Conservation (phyloP, 2,329 filamentous ascomycete species). For the Aspergillus hiratsukae region DNA sequence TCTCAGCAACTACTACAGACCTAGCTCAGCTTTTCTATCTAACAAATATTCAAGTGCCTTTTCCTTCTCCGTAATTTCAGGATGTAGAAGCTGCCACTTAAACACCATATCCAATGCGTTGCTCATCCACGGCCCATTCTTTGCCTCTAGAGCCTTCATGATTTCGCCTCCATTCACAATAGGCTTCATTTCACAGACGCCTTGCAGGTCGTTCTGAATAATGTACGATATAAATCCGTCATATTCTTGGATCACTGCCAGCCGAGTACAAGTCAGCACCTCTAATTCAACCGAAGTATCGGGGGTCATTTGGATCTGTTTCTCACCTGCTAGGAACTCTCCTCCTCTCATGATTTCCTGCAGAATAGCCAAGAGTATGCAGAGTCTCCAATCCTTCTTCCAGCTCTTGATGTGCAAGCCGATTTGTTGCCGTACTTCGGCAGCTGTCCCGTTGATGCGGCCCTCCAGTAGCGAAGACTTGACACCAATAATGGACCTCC, state of each 20-base stretch:
- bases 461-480: conserved; percentile 43
- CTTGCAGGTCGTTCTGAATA: conserved; percentile 44
- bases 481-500: conserved; percentile 57
- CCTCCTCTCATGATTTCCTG: conserved; percentile 34
- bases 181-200: conserved; percentile 54
- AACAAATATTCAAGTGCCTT: conserved; percentile 59
- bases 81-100: conserved; percentile 84
- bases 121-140: conserved; percentile 78
- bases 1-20: conserved; percentile 2
- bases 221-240: conserved; percentile 51
- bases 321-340: conserved; percentile 29
- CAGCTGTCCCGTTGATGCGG: conserved; percentile 22
- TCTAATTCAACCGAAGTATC: conserved; percentile 7
- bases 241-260: conserved; percentile 48
- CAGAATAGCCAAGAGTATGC: conserved; percentile 36
- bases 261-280: conserved; percentile 11
- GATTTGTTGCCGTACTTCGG: conserved; percentile 34
- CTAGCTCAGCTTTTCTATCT: conserved; percentile 50
- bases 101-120: conserved; percentile 73
- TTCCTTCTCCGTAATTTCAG: conserved; percentile 55
- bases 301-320: background rate
- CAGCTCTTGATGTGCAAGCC: conserved; percentile 33
- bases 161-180: conserved; percentile 73
- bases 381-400: conserved; percentile 38
- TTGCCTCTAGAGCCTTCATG: conserved; percentile 58